A percentile compares a stretch with the other conserved stretches of the same genome.
phyloP scores from a whole-genome alignment of 164 flowering plant genomes.

The Euptelea pleiosperma region DNA sequence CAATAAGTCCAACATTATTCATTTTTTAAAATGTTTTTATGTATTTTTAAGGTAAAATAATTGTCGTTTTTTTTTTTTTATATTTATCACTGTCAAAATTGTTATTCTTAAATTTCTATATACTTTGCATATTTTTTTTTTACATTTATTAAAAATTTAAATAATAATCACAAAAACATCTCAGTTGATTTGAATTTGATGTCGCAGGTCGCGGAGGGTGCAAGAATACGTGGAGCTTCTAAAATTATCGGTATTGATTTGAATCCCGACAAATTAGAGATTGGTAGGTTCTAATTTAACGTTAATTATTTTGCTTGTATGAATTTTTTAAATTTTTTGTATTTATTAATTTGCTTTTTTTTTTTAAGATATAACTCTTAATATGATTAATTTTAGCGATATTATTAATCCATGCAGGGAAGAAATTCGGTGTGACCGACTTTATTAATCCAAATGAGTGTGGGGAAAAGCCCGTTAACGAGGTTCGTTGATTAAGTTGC shows the following conservation, averaged over 20 bases:
- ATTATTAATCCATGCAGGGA: constrained; percentile 45
- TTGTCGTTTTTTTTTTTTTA: no score
- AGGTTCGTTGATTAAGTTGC: constrained; percentile 29
- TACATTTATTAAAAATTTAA: no score
- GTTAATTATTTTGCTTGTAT: neutral
- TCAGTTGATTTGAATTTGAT: no score
- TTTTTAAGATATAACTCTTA: no score
- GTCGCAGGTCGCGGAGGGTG: constrained; percentile 73
- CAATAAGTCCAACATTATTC: no score
- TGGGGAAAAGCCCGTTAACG: constrained; percentile 31
- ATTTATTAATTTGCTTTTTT: neutral
- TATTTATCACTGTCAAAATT: no score
- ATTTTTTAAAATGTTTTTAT: no score
- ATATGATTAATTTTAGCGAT: no score
- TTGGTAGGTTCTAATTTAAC: constrained; percentile 27
- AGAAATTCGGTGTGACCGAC: constrained; percentile 59
- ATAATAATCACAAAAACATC: no score
- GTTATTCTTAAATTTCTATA: no score
- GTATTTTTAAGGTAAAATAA: no score
- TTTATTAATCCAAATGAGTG: constrained; percentile 50
- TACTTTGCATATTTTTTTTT: no score
- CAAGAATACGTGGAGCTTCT: constrained; percentile 54
- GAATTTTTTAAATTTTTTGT: neutral
- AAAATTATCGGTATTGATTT: constrained; percentile 71
- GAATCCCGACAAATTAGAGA: constrained; percentile 51